Evolutionary conservation across 2,329 filamentous ascomycete genomes (phyloP).

Genomic region (Sordariomycetes sp.): DNA sequence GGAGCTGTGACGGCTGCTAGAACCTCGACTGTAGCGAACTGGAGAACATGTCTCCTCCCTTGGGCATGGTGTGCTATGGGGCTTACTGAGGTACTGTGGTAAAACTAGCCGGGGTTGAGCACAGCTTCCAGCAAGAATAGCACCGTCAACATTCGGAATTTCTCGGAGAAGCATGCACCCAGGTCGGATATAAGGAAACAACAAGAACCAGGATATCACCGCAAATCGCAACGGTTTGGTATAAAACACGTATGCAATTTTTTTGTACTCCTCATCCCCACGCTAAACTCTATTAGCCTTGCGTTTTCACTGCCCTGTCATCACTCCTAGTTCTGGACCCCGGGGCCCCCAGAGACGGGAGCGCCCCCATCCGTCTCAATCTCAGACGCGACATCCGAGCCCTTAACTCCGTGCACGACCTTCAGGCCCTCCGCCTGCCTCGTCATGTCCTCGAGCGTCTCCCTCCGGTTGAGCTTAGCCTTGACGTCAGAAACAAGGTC

Average conservation of each 20-base stretch:
- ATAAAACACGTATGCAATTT: neutral
- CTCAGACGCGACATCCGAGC: slow-evolving; percentile 6
- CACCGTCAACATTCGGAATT: too few species aligned
- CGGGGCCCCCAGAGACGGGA: slow-evolving; percentile 3
- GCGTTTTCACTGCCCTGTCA: neutral
- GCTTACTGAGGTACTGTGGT: too few species aligned
- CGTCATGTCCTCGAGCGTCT: slow-evolving; percentile 27
- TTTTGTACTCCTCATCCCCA: neutral
- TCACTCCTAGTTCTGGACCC: slow-evolving; percentile 9
- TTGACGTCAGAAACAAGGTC: slow-evolving; percentile 53
- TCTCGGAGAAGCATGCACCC: too few species aligned
- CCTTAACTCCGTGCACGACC: slow-evolving; percentile 32
- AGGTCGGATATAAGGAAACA: too few species aligned
- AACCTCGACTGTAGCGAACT: too few species aligned
- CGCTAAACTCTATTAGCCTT: neutral
- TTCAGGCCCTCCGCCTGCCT: slow-evolving; percentile 28
- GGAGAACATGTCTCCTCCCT: too few species aligned
- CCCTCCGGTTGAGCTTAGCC: slow-evolving; percentile 24
- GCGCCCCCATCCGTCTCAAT: neutral
- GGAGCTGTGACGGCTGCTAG: too few species aligned
- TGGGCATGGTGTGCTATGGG: too few species aligned
- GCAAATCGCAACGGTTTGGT: too few species aligned
- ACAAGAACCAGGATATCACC: too few species aligned
- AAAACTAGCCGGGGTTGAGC: too few species aligned
- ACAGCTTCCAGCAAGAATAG: too few species aligned